Percentiles rank a stretch among this genome's conserved stretches.
phyloP scores from a whole-genome alignment of 768 basidiomycete species.

The Clathrus columnatus region DNA sequence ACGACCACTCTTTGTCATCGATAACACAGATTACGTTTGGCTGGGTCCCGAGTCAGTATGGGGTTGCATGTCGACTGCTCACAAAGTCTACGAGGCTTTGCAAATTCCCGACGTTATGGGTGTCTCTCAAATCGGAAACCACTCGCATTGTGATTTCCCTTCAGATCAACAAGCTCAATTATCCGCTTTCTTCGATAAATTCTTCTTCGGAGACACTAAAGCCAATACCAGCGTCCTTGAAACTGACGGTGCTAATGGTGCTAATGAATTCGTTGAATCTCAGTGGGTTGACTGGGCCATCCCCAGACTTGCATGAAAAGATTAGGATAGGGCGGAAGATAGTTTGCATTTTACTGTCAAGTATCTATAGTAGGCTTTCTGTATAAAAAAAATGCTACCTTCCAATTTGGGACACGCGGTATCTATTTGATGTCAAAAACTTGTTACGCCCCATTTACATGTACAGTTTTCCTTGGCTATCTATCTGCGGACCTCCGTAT shows the following conservation, averaged over 20 bases:
- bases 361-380: neutral
- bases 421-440: no score
- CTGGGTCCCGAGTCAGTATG: conserved; percentile 41
- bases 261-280: conserved; percentile 26
- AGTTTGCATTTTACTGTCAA: neutral
- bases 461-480: no score
- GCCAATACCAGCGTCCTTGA: conserved; percentile 33
- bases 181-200: conserved; percentile 47
- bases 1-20: conserved; percentile 42
- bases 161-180: conserved; percentile 34
- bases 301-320: conserved; percentile 30
- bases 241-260: conserved; percentile 27
- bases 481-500: no score
- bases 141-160: conserved; percentile 50
- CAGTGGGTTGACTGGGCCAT: conserved; percentile 44
- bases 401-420: no score
- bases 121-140: conserved; percentile 44
- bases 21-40: conserved; percentile 51
- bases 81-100: conserved; percentile 42
- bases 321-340: neutral
- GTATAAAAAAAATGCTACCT: neutral
- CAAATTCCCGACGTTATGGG: conserved; percentile 41
- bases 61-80: conserved; percentile 44
- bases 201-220: conserved; percentile 37
- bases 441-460: no score